Conservation (phyloP, 2,329 filamentous ascomycete genomes). For the Exutisphaerella laricina region DNA sequence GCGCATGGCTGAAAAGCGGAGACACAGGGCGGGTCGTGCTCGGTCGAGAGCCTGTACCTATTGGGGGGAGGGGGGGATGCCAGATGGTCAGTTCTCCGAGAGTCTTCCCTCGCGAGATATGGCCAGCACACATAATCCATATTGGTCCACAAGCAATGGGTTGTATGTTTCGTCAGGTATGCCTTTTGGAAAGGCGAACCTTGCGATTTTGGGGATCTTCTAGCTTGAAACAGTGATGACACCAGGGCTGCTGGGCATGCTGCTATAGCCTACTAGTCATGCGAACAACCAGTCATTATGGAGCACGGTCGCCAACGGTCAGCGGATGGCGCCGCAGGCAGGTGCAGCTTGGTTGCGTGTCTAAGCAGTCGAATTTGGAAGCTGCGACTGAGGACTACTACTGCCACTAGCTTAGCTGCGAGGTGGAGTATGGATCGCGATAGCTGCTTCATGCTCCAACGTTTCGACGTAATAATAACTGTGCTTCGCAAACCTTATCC, state of each 20-base stretch:
- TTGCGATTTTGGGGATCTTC: background rate
- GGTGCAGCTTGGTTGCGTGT: background rate
- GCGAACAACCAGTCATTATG: too few relatives aligned
- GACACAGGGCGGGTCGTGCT: background rate
- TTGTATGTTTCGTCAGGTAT: slow-evolving; percentile 1
- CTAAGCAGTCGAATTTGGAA: background rate
- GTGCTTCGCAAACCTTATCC: too few relatives aligned
- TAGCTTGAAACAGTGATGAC: background rate
- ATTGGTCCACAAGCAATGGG: background rate
- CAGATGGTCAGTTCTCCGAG: too few relatives aligned
- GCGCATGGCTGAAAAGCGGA: background rate
- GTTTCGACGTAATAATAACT: too few relatives aligned
- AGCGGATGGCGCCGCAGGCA: background rate
- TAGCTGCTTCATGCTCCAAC: background rate
- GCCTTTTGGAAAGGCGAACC: background rate
- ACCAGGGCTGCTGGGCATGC: background rate
- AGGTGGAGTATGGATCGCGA: background rate
- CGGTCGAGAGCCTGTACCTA: background rate
- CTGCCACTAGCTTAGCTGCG: background rate
- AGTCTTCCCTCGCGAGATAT: background rate
- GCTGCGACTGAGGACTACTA: background rate
- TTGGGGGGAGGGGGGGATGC: too few relatives aligned
- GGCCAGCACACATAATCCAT: background rate
- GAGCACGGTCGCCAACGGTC: background rate
- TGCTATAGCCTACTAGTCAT: too few relatives aligned